phyloP scores from a whole-genome alignment of 2,329 filamentous ascomycete genomes.

The Nemania abortiva region DNA sequence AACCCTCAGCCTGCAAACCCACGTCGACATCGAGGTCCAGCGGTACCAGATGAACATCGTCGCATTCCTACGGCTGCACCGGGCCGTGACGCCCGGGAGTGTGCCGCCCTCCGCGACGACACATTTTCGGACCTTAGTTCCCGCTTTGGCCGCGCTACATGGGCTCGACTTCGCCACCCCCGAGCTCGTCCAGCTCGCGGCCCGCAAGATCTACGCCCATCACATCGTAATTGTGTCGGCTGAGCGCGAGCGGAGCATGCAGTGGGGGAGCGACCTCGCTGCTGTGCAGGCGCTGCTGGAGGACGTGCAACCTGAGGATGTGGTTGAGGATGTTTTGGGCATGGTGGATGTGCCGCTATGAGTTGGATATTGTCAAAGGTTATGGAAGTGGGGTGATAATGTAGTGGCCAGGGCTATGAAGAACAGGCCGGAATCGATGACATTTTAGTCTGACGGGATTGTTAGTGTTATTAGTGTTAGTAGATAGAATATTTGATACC shows the following conservation, averaged over 20 bases:
- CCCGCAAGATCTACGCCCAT: conserved; percentile 89
- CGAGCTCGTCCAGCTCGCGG: conserved; percentile 83
- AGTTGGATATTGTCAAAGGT: conserved; percentile 13
- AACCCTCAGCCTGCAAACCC: conserved; percentile 68
- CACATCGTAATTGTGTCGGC: conserved; percentile 77
- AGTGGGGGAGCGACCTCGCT: conserved; percentile 86
- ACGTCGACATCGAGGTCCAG: conserved; percentile 79
- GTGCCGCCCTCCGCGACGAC: conserved; percentile 82
- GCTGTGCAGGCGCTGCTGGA: conserved; percentile 77
- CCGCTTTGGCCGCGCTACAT: conserved; percentile 84
- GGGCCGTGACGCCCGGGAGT: conserved; percentile 79
- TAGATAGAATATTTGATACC: conserved; percentile 4
- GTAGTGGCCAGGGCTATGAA: too few relatives aligned
- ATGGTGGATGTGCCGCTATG: conserved; percentile 68
- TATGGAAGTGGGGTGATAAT: background rate
- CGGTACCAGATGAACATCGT: conserved; percentile 90
- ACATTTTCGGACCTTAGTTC: conserved; percentile 77
- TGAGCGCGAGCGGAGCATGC: conserved; percentile 84
- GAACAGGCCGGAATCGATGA: background rate
- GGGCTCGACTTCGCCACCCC: conserved; percentile 84
- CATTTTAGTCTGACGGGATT: background rate
- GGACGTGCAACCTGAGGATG: conserved; percentile 69
- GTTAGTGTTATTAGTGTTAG: background rate
- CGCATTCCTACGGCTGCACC: conserved; percentile 87
- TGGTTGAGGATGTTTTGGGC: conserved; percentile 73